Base-by-base conservation (phyloP, 2,329 filamentous ascomycete species). In the Daldinia eschscholtzii region DNA sequence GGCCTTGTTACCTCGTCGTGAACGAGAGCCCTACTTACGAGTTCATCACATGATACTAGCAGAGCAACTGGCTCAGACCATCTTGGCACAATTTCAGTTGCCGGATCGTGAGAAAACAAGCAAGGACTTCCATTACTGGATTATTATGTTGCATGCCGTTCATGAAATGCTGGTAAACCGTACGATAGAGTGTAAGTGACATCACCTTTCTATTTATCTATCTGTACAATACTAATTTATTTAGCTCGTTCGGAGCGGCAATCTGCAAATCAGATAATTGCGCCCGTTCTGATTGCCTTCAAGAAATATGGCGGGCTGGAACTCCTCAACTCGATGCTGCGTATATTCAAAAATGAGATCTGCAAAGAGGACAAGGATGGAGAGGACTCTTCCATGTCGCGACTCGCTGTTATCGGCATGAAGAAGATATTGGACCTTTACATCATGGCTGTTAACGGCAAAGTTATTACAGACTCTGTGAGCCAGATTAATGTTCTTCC, bases 351-450 rank as follows among this genome's bases (percentile, higher is more conserved):
- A 59, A 80, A 85, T 6, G 87, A 90, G 67, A 82, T 87, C 61
- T 81, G 79, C 72, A 77, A 79, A 46, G 79, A 81, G n/a, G 67
- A 76, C 65, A 53, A 75, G 18, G 78, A 80, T 15, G 74, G 75
- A n/a, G 83, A 85, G 23, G 85, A 87, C 62, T 76, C 80, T 0
- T 81, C 81, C 1, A 83, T 81, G 70, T 76, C 81, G 30, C 85
- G 85, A 68, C 81, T 88, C 53, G 85, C 87, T 5, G 83, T 83
- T 0, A 83, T 87, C 44, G 87, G 87, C 12, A 88, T 97, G 72
- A 94, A 93, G 78, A 93, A 94, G 73, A 93, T 98, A 35, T 85
- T 99, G 30, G 90, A 92, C 33, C 87, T 98, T 61, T 98, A 96
- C 78, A 83, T 88, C 2, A 86, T 93, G 67, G 85, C 98, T 33